phyloP scores from a whole-genome alignment of 495 filamentous ascomycete genomes.

The Podospora anserina region DNA sequence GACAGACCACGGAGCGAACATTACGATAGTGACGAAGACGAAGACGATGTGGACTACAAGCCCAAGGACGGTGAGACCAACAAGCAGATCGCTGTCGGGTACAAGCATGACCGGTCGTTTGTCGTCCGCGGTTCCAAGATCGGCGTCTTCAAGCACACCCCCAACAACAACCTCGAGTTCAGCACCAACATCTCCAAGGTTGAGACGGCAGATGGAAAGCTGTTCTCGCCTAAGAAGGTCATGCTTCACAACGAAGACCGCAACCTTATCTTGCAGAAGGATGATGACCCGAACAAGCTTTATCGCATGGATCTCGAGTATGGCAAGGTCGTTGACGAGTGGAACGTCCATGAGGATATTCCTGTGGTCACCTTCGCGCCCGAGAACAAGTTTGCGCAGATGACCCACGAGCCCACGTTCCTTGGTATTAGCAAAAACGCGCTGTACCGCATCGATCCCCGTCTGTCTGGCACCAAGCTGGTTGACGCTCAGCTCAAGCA shows the following conservation, averaged over 20 bases:
- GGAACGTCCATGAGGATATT: slow-evolving; percentile 99
- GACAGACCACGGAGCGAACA: slow-evolving; percentile 57
- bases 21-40: slow-evolving; percentile 89
- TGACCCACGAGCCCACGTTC: slow-evolving; percentile 93
- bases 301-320: slow-evolving; percentile 98
- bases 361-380: slow-evolving; percentile 85
- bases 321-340: slow-evolving; percentile 98
- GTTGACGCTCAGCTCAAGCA: slow-evolving; percentile 91
- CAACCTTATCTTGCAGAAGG: slow-evolving; percentile 89
- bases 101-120: slow-evolving; percentile 95
- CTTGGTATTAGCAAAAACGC: slow-evolving; percentile 88
- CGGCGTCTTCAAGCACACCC: slow-evolving; percentile 95
- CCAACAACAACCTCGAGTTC: slow-evolving; percentile 90
- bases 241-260: slow-evolving; percentile 94
- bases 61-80: slow-evolving; percentile 83
- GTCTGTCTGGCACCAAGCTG: slow-evolving; percentile 84
- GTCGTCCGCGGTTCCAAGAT: slow-evolving; percentile 97
- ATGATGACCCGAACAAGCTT: slow-evolving; percentile 80
- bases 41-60: slow-evolving; percentile 72
- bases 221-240: slow-evolving; percentile 94
- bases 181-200: slow-evolving; percentile 98
- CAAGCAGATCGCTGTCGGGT: slow-evolving; percentile 94
- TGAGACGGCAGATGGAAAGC: slow-evolving; percentile 77
- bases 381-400: slow-evolving; percentile 97
- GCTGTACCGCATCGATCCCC: slow-evolving; percentile 90